A percentile compares a stretch with the other conserved stretches of the same genome.
Conservation (phyloP, 495 filamentous ascomycete genomes). For the Paragyromitra xinjiangensis region DNA sequence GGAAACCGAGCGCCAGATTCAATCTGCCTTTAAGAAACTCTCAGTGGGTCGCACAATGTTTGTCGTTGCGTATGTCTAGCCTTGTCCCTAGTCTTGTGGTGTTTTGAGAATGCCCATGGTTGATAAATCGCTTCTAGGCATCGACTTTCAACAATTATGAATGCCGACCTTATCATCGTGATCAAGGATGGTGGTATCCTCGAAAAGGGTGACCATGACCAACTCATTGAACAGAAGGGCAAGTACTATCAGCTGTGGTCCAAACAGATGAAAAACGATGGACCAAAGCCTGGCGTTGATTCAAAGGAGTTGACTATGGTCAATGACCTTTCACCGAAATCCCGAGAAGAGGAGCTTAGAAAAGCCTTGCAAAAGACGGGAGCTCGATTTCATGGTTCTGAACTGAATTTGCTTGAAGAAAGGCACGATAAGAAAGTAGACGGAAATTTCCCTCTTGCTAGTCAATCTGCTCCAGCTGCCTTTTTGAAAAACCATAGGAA, state of each 20-base stretch:
- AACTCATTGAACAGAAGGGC: constrained; percentile 65
- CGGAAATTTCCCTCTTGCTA: constrained; percentile 27
- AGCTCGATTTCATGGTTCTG: constrained; percentile 30
- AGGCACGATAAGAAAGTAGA: constrained; percentile 37
- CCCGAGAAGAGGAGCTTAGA: constrained; percentile 48
- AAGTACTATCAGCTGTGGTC: constrained; percentile 64
- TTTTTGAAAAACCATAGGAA: constrained; percentile 40
- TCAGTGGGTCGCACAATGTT: constrained; percentile 70
- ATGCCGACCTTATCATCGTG: constrained; percentile 73
- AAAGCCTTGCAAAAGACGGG: constrained; percentile 45
- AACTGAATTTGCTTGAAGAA: constrained; percentile 23
- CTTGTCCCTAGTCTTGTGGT: constrained; percentile 4
- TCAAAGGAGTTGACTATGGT: constrained; percentile 48
- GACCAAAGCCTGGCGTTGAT: constrained; percentile 39
- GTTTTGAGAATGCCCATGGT: constrained; percentile 46
- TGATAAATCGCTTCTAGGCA: constrained; percentile 59
- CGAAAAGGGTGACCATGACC: constrained; percentile 71
- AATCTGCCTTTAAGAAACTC: constrained; percentile 69
- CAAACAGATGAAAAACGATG: constrained; percentile 54
- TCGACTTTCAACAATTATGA: constrained; percentile 75
- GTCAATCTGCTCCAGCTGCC: constrained; percentile 32
- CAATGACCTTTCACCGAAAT: constrained; percentile 52
- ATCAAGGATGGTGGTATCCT: constrained; percentile 71
- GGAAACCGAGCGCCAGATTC: constrained; percentile 74
- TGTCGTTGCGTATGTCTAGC: constrained; percentile 66